Conservation (phyloP, 305 asterid genomes). For the Vinca major region DNA sequence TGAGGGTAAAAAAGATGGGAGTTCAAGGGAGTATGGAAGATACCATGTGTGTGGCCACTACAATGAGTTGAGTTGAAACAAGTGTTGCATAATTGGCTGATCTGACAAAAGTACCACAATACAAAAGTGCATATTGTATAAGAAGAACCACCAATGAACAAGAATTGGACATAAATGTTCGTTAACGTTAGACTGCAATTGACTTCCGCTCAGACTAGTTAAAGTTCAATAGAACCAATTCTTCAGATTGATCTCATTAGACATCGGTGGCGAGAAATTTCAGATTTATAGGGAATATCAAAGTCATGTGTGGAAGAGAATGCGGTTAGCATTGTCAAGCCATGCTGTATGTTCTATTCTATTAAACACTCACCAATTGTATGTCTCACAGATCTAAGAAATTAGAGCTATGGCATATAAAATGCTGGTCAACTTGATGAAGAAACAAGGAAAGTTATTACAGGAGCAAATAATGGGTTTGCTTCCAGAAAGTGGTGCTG, state of each 20-base stretch:
- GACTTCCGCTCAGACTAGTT: neutral
- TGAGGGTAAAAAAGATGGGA: neutral
- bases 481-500: neutral
- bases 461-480: neutral
- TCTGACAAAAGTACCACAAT: constrained; percentile 27
- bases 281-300: neutral
- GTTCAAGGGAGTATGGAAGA: constrained; percentile 7
- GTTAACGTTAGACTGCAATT: neutral
- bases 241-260: too few relatives aligned
- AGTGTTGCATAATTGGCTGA: constrained; percentile 80
- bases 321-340: neutral
- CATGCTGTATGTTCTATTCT: neutral
- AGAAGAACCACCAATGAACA: neutral
- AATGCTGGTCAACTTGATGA: neutral
- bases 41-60: constrained; percentile 85
- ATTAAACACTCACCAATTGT: neutral
- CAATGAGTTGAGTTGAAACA: constrained; percentile 71
- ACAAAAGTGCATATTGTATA: neutral
- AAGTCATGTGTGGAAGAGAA: neutral
- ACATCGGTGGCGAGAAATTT: neutral
- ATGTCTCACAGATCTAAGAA: neutral
- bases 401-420: neutral
- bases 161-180: neutral
- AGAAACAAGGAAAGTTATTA: neutral
- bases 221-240: too few relatives aligned